Evolutionary conservation across 2,329 filamentous ascomycete genomes (phyloP).

Genomic region (Bipolaris bicolor): DNA sequence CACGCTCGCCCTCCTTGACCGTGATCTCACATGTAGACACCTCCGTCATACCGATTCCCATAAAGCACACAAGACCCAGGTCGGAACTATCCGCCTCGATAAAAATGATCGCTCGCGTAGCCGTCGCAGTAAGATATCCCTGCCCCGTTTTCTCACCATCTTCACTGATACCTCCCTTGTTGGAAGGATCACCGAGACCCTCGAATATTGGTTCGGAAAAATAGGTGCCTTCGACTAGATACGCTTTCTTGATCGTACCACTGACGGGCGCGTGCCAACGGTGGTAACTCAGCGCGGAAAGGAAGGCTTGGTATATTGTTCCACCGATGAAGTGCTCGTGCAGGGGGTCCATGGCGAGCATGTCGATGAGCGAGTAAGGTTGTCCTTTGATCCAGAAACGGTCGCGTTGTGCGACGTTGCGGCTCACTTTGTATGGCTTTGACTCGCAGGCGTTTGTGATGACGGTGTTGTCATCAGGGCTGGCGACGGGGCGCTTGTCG

Average conservation of each 20-base stretch:
- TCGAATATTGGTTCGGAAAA: conserved; percentile 67
- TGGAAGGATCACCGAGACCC: conserved; percentile 48
- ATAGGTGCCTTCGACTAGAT: conserved; percentile 69
- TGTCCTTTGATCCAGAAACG: conserved; percentile 73
- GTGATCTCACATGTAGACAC: conserved; percentile 76
- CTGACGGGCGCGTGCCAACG: conserved; percentile 74
- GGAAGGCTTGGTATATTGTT: conserved; percentile 73
- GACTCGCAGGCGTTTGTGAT: conserved; percentile 72
- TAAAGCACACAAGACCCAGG: conserved; percentile 72
- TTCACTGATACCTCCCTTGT: conserved; percentile 47
- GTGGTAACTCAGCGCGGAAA: conserved; percentile 72
- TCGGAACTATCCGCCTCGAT: conserved; percentile 71
- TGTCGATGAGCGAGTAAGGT: conserved; percentile 69
- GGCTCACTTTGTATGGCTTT: conserved; percentile 60
- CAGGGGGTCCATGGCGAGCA: conserved; percentile 64
- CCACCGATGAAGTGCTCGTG: conserved; percentile 64
- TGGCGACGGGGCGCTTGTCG: conserved; percentile 63
- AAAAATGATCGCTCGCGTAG: conserved; percentile 72
- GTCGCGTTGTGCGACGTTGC: conserved; percentile 62
- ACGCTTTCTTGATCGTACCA: conserved; percentile 64
- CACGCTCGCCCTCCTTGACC: conserved; percentile 67
- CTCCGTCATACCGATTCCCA: conserved; percentile 78
- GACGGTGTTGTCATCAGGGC: conserved; percentile 59
- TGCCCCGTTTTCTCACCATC: conserved; percentile 61
- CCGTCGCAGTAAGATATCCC: conserved; percentile 70